Evolutionary conservation across 495 filamentous ascomycete species (phyloP).

Genomic region (Aspergillus kassunensis): DNA sequence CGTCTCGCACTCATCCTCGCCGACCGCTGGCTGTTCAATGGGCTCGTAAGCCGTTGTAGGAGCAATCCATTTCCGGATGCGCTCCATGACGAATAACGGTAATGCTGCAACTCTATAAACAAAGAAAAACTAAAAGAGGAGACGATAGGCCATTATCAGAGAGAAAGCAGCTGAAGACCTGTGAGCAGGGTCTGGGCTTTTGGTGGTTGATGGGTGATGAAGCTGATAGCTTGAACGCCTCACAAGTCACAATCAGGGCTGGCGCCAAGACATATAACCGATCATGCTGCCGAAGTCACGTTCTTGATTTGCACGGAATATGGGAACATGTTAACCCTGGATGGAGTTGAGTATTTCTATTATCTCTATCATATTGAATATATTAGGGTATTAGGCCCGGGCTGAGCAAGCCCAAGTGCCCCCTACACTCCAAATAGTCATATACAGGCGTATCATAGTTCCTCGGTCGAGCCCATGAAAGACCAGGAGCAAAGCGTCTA

Average conservation of each 20-base stretch:
- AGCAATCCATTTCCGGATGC: conserved; percentile 45
- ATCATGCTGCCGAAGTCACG: conserved; percentile 7
- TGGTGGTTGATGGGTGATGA: neutral
- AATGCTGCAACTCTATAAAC: neutral
- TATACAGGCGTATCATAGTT: conserved; percentile 13
- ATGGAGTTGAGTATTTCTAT: conserved; percentile 13
- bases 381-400: neutral
- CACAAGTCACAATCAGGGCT: too few species aligned
- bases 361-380: conserved; percentile 14
- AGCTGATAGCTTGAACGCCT: too few species aligned
- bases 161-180: neutral
- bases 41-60: conserved; percentile 53
- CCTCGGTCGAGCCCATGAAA: neutral
- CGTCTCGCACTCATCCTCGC: conserved; percentile 24
- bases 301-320: neutral
- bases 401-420: neutral
- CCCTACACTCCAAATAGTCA: conserved; percentile 3
- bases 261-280: neutral
- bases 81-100: conserved; percentile 32
- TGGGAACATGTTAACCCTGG: neutral
- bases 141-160: conserved; percentile 12
- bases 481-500: neutral
- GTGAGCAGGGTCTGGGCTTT: neutral
- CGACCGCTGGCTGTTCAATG: conserved; percentile 41
- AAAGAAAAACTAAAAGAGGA: neutral